phyloP scores from a whole-genome alignment of 202 grass and related monocot genomes.

The Musa balbisiana region DNA sequence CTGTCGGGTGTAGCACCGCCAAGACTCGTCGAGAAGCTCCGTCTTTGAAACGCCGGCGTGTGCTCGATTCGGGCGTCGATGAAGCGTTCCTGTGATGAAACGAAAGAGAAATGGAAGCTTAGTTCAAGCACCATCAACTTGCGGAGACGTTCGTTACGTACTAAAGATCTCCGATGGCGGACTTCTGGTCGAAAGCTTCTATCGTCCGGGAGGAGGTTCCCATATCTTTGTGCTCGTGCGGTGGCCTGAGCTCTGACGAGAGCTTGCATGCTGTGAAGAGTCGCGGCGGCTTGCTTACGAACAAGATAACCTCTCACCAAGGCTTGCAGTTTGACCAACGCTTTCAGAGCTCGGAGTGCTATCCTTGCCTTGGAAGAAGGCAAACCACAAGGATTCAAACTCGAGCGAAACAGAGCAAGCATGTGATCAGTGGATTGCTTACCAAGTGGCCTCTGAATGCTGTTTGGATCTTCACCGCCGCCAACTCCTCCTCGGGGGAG shows the following conservation, averaged over 20 bases:
- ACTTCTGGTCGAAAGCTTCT: conserved; percentile 31
- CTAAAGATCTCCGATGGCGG: conserved; percentile 57
- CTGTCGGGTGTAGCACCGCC: conserved; percentile 41
- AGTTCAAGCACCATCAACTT: neutral
- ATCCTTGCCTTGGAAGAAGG: conserved; percentile 52
- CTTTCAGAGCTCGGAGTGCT: conserved; percentile 76
- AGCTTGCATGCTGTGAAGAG: conserved; percentile 88
- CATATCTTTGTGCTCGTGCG: conserved; percentile 48
- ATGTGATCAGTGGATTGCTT: neutral
- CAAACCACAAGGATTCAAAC: neutral
- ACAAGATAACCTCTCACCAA: conserved; percentile 85
- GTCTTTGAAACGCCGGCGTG: conserved; percentile 46
- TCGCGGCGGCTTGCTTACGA: conserved; percentile 56
- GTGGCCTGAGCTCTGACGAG: conserved; percentile 70
- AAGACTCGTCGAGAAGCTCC: conserved; percentile 59
- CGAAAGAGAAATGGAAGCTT: neutral
- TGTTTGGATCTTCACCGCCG: conserved; percentile 78
- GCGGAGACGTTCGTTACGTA: conserved; percentile 12
- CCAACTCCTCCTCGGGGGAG: neutral
- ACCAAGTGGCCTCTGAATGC: conserved; percentile 77
- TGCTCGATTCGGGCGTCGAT: conserved; percentile 64
- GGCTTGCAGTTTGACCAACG: conserved; percentile 85
- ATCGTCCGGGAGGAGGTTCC: conserved; percentile 29
- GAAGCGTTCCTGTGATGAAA: conserved; percentile 59
- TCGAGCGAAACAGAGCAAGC: neutral